Evolutionary conservation across 805 yeast species (phyloP), one percentile per base, ranked within the genome.

Genomic region (Starmerella floris): DNA sequence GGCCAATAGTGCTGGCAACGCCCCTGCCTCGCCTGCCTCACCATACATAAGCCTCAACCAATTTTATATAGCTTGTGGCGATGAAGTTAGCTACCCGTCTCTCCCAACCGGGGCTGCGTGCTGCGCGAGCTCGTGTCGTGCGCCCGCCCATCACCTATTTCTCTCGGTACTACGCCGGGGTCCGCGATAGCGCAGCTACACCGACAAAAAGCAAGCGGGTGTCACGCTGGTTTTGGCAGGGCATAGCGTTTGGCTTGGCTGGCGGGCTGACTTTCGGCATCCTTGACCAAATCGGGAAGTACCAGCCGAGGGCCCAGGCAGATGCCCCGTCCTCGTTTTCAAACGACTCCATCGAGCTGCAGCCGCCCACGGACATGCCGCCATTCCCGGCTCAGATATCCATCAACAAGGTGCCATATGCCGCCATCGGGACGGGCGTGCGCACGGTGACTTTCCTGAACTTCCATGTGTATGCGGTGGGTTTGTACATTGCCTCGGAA

Each of bases 391-490:
- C 44, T 9, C 35, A 39, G 5, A 35, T 61, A 16, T 28, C 44
- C 5, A 41, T 59, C 13, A 56, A 55, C 39, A 33, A 38, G 25
- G 46, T 39, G n/a, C 57, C 64, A 3, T 81, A 68, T 56, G 63
- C 70, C 20, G 59, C 87, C 26, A 54, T 91, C 3, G 97, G 95
- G 0, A 70, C 73, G 43, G 97, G 98, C 1, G 73, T 77, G 2
- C 69, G 97, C 56, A 65, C 80, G 0, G 95, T 88, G 17, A 82
- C 96, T 0, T 82, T 91, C 55, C 53, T 87, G 33, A 69, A 71
- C 22, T 75, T 91, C 65, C 83, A 77, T 53, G 95, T 91, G 1
- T 88, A 88, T 57, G 94, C 83, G 0, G 66, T 83, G 30, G 97
- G 95, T 0, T 63, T 91, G 6, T 88, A 88, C 57, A 66, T 83